Evolutionary conservation across 2,329 filamentous ascomycete genomes (phyloP).

Genomic region (Colletotrichum liriopes): DNA sequence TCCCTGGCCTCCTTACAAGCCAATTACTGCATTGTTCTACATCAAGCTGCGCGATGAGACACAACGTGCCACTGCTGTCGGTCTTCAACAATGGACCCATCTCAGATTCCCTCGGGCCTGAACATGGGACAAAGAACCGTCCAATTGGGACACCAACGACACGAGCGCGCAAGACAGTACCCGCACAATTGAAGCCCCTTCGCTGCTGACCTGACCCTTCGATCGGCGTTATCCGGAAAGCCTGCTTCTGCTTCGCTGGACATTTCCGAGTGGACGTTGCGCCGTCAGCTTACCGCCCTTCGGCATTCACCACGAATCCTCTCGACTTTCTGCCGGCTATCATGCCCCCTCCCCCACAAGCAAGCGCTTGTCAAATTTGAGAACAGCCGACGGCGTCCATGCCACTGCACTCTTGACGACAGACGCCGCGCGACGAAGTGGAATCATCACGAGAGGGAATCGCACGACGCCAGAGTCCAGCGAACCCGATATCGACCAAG

Average conservation of each 20-base stretch:
- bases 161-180: background rate
- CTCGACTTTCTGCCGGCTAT: background rate
- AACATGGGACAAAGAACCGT: background rate
- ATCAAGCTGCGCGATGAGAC: slow-evolving; percentile 2
- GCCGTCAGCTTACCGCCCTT: slow-evolving; percentile 38
- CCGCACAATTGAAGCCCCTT: background rate
- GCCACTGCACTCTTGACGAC: background rate
- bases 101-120: background rate
- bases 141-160: slow-evolving; percentile 6
- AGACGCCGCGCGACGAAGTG: background rate
- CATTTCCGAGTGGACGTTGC: slow-evolving; percentile 1
- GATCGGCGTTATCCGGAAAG: background rate
- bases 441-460: slow-evolving; percentile 15
- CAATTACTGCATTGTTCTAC: background rate
- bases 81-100: background rate
- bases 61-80: background rate
- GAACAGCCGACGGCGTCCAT: background rate
- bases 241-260: background rate
- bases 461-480: slow-evolving; percentile 10
- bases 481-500: background rate
- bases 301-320: slow-evolving; percentile 12
- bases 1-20: background rate
- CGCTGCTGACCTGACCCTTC: background rate
- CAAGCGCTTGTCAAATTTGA: background rate
- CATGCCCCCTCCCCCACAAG: background rate